phyloP scores from a whole-genome alignment of 768 basidiomycete genomes.

The Tremella fuciformis region DNA sequence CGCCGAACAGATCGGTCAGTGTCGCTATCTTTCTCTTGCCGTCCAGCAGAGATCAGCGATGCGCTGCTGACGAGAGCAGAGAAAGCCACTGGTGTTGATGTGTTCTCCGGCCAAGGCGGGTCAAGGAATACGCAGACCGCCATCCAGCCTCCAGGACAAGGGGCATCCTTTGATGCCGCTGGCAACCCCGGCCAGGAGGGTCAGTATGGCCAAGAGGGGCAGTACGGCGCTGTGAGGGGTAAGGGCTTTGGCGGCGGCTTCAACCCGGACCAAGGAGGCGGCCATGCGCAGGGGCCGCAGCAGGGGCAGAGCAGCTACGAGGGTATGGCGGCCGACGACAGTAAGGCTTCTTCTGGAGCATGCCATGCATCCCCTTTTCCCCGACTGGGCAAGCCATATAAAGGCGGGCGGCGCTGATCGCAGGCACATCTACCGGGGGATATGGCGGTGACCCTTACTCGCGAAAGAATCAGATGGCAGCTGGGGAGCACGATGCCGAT shows the following conservation, averaged over 20 bases:
- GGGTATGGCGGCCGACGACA: constrained; percentile 23
- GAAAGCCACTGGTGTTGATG: no score
- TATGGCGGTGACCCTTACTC: constrained; percentile 38
- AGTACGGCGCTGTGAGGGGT: constrained; percentile 30
- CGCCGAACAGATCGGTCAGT: no score
- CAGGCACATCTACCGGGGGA: constrained; percentile 39
- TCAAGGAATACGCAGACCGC: no score
- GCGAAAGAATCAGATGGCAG: constrained; percentile 40
- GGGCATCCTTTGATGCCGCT: background rate
- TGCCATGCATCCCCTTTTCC: constrained; percentile 5
- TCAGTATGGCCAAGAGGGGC: constrained; percentile 20
- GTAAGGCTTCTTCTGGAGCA: constrained; percentile 12
- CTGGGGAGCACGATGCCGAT: constrained; percentile 23
- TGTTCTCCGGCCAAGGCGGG: no score
- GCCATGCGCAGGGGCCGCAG: constrained; percentile 8
- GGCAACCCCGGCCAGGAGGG: background rate
- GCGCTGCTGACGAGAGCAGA: no score
- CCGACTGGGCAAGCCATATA: no score
- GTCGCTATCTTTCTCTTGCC: no score
- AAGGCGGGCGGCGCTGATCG: no score
- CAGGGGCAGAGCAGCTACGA: constrained; percentile 21
- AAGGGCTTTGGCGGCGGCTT: constrained; percentile 26
- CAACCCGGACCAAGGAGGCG: constrained; percentile 14
- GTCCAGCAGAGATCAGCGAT: no score
- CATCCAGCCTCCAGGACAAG: no score